A percentile compares a stretch with the other conserved stretches of the same genome.
phyloP scores from a whole-genome alignment of 805 yeast genomes.

The Pichia eremophila region DNA sequence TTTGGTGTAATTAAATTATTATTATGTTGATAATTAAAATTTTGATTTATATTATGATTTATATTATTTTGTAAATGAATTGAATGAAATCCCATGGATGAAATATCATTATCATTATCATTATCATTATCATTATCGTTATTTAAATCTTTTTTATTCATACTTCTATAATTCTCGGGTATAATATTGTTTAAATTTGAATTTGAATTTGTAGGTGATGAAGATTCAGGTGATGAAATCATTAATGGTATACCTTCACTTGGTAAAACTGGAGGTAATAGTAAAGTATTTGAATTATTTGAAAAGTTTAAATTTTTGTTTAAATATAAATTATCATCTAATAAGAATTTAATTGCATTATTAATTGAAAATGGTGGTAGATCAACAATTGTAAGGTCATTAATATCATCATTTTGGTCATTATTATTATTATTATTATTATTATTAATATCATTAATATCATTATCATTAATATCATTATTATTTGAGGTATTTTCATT shows the following conservation, averaged over 20 bases:
- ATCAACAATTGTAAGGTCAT: conserved; percentile 9
- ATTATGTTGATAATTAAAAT: neutral
- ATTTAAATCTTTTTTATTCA: too few species aligned
- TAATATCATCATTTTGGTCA: conserved; percentile 1
- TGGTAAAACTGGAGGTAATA: conserved; percentile 3
- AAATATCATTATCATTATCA: conserved; percentile 2
- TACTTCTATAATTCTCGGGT: neutral
- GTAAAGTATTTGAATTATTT: neutral
- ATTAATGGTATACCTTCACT: conserved; percentile 3
- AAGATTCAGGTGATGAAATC: conserved; percentile 20
- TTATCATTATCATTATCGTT: neutral
- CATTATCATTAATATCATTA: neutral
- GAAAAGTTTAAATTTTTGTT: neutral
- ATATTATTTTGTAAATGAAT: conserved; percentile 9
- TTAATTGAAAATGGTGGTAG: conserved; percentile 32
- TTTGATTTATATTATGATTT: neutral
- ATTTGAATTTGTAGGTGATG: conserved; percentile 11
- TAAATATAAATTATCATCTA: conserved; percentile 19
- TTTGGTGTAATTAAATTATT: neutral
- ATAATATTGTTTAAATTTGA: neutral
- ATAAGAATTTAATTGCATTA: conserved; percentile 35
- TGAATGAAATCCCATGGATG: conserved; percentile 12
- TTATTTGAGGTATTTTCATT: neutral
- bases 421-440: too few species aligned
- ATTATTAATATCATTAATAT: neutral